These are phyloP conservation scores for Edaphochlamys debaryana DNA, from an alignment of 139 green algal species.

Conservation along the genomic window DNA sequence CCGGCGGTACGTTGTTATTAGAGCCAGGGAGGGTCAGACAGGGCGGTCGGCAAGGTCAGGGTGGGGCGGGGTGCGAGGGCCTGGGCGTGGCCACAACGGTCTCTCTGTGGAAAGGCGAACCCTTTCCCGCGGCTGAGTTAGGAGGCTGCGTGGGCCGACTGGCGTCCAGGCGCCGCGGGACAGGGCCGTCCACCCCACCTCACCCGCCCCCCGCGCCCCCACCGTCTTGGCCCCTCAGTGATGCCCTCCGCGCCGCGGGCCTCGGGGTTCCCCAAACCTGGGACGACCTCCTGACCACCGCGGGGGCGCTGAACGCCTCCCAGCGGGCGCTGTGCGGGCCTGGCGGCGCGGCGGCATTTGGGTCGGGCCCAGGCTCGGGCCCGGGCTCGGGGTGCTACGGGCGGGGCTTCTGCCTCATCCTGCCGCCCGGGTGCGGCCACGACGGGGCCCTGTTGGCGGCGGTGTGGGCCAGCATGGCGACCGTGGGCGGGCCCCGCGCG, in stretches of 20 bases:
- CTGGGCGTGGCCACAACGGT: too few species aligned
- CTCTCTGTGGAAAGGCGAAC: too few species aligned
- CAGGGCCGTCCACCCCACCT: background rate
- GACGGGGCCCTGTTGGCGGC: slow-evolving; percentile 16
- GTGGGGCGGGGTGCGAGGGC: background rate
- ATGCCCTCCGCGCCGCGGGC: background rate
- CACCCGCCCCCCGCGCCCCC: background rate
- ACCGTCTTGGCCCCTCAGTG: background rate
- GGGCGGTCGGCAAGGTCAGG: background rate
- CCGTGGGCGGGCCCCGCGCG: background rate
- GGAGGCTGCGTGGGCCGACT: background rate
- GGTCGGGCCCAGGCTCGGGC: background rate
- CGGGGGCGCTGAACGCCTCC: background rate
- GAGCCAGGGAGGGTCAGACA: too few species aligned
- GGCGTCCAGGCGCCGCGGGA: background rate
- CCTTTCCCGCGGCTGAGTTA: too few species aligned
- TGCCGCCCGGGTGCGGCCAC: slow-evolving; percentile 9
- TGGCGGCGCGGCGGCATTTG: background rate
- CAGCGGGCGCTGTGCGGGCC: background rate
- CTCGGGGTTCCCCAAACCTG: slow-evolving; percentile 3
- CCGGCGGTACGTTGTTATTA: background rate
- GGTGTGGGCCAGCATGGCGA: slow-evolving; percentile 19
- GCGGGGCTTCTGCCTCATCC: slow-evolving; percentile 16
- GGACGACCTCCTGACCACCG: background rate
- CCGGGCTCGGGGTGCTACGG: slow-evolving; percentile 5